Evolutionary conservation across 768 basidiomycete species (phyloP), one percentile per base, ranked within the genome.

Genomic region (Punctularia strigosozonata): DNA sequence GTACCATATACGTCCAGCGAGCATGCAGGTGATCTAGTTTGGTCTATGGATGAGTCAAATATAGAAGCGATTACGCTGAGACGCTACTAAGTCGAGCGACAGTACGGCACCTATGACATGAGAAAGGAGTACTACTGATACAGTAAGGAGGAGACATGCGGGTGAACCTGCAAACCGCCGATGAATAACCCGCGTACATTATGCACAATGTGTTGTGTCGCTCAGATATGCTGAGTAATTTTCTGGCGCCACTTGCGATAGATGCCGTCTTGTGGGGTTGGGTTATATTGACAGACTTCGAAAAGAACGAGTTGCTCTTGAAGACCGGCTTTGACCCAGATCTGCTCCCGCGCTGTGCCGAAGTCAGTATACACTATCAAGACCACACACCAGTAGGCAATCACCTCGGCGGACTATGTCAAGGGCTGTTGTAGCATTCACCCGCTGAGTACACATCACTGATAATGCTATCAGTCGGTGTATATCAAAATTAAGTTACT

Each of bases 311-410:
- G 69, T 48, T 86, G 82, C 59, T 83, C 79, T 41, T 80, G 75
- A 56, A 85, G 84, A 31, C 81, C 82, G n/a, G 78, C 71, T 44
- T 75, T 80, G 43, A 75, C 71, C 80, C 81, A 84, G 38, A 83
- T 80, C 50, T 83, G 79, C 56, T 81, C 75, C 36, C 81, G 77
- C 35, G 73, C 81, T 84, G 47, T 20, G 24, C 36, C 20, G 41
- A 26, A 28, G 1, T 18, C 31, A n/a, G 30, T 15, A 28, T 13
- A 36, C 24, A 19, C 15, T 22, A 15, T 39, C 21, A 42, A 10
- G 42, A 31, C 38, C 26, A 37, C 19, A 39, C 19, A 42, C 31
- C 14, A 25, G 25, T 19, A 35, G 18, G 26, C 46, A 42, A 59
- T 43, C 53, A 78, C 82, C 75, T 57, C 65, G 53, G 53, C 81